These are phyloP conservation scores for Choanephora cucurbitarum DNA, from an alignment of 371 early-diverging fungal genomes.

Conservation along the genomic window DNA sequence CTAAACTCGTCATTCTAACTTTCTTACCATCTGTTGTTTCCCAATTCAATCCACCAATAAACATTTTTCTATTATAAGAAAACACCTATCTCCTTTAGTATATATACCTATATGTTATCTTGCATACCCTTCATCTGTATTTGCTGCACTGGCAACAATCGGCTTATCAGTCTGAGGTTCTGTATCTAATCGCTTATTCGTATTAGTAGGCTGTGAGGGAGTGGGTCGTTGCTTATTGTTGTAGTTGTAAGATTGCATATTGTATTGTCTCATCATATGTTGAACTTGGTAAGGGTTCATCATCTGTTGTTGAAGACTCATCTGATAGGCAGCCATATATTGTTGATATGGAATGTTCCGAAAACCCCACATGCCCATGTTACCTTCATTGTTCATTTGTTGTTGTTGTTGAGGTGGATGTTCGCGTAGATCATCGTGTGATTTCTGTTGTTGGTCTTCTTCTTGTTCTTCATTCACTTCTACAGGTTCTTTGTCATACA, in stretches of 20 bases:
- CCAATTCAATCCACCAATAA: conserved; percentile 94
- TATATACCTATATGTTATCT: no score
- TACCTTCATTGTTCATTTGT: conserved; percentile 7
- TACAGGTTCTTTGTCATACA: conserved; percentile 26
- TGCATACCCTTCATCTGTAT: conserved; percentile 64
- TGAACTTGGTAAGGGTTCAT: conserved; percentile 37
- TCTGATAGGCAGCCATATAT: conserved; percentile 33
- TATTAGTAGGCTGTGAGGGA: conserved; percentile 15
- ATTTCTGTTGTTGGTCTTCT: no score
- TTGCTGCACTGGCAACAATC: conserved; percentile 31
- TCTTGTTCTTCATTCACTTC: conserved; percentile 8
- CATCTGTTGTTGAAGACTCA: conserved; percentile 37
- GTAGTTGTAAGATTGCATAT: conserved; percentile 11
- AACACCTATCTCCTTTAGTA: no score
- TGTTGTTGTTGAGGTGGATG: conserved; percentile 8
- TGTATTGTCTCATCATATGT: conserved; percentile 31
- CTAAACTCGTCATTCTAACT: no score
- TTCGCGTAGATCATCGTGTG: neutral
- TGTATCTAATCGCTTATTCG: conserved; percentile 14
- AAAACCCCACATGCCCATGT: conserved; percentile 26
- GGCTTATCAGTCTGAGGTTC: conserved; percentile 15
- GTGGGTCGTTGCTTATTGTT: conserved; percentile 23
- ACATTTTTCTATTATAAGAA: conserved; percentile 72
- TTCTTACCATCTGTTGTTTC: conserved; percentile 84
- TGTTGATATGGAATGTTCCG: conserved; percentile 27